phyloP scores from a whole-genome alignment of 2,329 filamentous ascomycete species.

The Sporothrix luriei region DNA sequence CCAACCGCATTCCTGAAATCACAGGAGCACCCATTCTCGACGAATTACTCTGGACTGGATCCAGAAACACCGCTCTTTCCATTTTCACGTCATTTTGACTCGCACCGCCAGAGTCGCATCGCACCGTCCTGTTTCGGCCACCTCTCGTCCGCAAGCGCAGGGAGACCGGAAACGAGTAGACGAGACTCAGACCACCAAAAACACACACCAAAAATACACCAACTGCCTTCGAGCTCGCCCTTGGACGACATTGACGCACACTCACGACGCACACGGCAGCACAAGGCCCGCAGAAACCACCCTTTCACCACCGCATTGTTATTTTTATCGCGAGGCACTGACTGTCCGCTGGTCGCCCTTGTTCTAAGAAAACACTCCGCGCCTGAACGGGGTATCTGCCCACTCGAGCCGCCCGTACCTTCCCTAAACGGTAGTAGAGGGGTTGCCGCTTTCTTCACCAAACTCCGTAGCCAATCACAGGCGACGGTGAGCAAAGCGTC shows the following conservation, averaged over 20 bases:
- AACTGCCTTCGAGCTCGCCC: not conserved
- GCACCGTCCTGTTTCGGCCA: conserved; percentile 4
- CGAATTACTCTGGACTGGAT: conserved; percentile 27
- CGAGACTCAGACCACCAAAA: conserved; percentile 11
- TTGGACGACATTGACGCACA: conserved; percentile 24
- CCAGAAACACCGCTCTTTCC: conserved; percentile 24
- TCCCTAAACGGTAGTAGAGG: conserved; percentile 35
- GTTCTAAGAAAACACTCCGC: conserved; percentile 19
- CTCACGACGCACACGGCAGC: conserved; percentile 28
- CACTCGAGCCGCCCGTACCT: conserved; percentile 35
- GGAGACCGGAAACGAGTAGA: not conserved
- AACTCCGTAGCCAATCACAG: conserved; percentile 32
- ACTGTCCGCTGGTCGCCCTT: not conserved
- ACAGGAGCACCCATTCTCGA: conserved; percentile 19
- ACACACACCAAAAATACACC: not conserved
- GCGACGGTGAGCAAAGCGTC: conserved; percentile 8
- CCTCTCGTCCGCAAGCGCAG: conserved; percentile 24
- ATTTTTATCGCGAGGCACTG: conserved; percentile 9
- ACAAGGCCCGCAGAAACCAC: conserved; percentile 21
- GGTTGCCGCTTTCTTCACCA: conserved; percentile 27
- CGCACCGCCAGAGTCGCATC: conserved; percentile 24
- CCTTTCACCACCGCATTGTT: conserved; percentile 9
- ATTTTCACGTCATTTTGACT: not conserved
- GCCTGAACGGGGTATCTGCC: conserved; percentile 26
- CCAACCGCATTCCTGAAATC: conserved; percentile 19